Percentiles rank a stretch among this genome's conserved stretches.
Evolutionary conservation across 306 rosid species (phyloP).

Genomic region (Quillaja saponaria): DNA sequence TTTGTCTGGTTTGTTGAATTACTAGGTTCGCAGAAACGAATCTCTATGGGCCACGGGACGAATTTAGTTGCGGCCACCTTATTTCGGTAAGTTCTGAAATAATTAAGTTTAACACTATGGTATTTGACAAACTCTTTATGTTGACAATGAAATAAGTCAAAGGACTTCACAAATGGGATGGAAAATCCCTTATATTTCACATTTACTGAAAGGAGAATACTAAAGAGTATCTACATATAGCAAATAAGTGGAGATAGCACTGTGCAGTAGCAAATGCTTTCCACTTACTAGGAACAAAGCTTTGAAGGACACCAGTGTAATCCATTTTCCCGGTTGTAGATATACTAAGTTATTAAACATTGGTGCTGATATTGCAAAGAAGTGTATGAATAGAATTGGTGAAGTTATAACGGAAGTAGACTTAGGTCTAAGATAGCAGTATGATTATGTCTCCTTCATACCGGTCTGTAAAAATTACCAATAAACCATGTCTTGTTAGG

Average conservation of each 20-base stretch:
- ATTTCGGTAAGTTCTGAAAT: constrained; percentile 80
- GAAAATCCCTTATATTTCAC: background rate
- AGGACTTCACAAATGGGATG: background rate
- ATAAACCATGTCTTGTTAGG: background rate
- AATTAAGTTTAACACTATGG: constrained; percentile 30
- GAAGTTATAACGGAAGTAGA: background rate
- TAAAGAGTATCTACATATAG: background rate
- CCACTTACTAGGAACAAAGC: too few relatives aligned
- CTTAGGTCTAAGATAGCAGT: background rate
- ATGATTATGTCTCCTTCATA: background rate
- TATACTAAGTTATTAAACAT: too few relatives aligned
- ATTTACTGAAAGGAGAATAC: background rate
- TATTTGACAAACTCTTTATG: constrained; percentile 10
- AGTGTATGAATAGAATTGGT: too few relatives aligned
- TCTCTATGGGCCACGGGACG: constrained; percentile 95
- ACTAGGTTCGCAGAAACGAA: constrained; percentile 88
- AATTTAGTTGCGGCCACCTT: constrained; percentile 71
- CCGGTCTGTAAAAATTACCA: background rate
- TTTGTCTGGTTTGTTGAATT: constrained; percentile 75
- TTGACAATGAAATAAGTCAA: constrained; percentile 1
- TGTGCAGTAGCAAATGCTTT: too few relatives aligned
- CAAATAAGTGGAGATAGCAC: background rate
- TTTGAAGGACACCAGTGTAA: too few relatives aligned
- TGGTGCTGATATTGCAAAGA: too few relatives aligned
- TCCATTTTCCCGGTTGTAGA: too few relatives aligned